These are phyloP conservation scores for Cryptomeria japonica DNA, from an alignment of 75 land plant genomes.

Conservation along the genomic window DNA sequence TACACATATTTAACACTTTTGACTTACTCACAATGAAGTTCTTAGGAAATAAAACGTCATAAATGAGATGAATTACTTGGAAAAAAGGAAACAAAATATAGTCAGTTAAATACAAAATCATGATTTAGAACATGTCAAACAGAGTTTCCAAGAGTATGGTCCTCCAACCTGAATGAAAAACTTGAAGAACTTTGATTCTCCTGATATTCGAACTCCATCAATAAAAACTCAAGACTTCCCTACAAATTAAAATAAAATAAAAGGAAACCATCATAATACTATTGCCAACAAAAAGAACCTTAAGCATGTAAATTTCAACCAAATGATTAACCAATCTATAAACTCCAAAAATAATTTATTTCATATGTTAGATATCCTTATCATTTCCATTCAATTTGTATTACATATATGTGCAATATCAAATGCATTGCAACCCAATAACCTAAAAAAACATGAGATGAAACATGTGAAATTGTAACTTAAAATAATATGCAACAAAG, in stretches of 20 bases:
- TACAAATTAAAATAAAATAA: background rate
- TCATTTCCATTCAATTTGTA: too few relatives aligned
- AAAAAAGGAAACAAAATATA: conserved; percentile 1
- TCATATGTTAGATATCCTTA: background rate
- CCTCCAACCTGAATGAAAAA: conserved; percentile 45
- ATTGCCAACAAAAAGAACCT: background rate
- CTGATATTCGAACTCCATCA: conserved; percentile 45
- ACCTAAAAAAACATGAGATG: too few relatives aligned
- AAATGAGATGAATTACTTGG: background rate
- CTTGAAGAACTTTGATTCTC: conserved; percentile 42
- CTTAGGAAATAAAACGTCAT: background rate
- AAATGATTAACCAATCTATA: background rate
- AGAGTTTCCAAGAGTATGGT: conserved; percentile 60
- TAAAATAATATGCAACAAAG: too few relatives aligned
- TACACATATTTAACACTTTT: background rate
- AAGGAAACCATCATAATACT: background rate
- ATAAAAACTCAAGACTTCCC: background rate
- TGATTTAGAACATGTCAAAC: conserved; percentile 51
- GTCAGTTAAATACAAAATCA: conserved; percentile 31
- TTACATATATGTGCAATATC: too few relatives aligned
- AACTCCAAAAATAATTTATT: background rate
- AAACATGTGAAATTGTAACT: too few relatives aligned
- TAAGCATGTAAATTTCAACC: background rate
- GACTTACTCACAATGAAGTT: background rate
- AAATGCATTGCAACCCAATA: too few relatives aligned